Evolutionary conservation across 169 alveolate species (phyloP), one percentile per base, ranked within the genome.

Genomic region (Plasmodium malariae): DNA sequence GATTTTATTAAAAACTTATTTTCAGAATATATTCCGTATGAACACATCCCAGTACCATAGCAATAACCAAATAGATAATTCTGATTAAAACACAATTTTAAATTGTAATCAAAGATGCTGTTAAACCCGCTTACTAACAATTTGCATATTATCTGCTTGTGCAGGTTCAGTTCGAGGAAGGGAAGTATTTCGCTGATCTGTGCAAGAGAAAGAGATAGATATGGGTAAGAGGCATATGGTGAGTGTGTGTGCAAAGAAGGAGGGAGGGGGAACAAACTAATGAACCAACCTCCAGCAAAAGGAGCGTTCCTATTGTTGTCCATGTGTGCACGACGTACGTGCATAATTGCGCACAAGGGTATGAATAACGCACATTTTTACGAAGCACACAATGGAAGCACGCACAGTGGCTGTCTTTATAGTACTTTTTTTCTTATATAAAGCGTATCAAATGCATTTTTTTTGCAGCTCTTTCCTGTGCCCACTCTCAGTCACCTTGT

Each of bases 121-220:
- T 83, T 83, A 43, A 83, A 83, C 21, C 91, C 91, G 71, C 67
- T 83, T n/a, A 88, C 88, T 2, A 70, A 19, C 17, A 88, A 45
- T 57, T 88, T 88, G 70, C 88, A 88, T 0, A 72, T 88, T n/a
- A 88, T 54, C 45, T 88, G 93, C 26, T 78, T 88, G 72, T 88
- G 93, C 36, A 88, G 74, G 34, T 88, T 71, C 76, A 88, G 37
- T 36, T 88, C 93, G 32, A 88, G 57, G 49, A 88, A 88, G 43
- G 93, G 93, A 21, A 88, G 67, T 7, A 78, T 59, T 70, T 88
- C 92, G 51, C 88, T 83, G 26, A 83, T 65, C 91, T 83, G 74
- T 12, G 30, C 12, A 11, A 26, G 14, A 36, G 9, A 11, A 11
- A 57, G 43, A 48, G 9, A 37, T 11, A n/a, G 4, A 21, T 32